Evolutionary conservation across 352 stramenopile genomes (phyloP).

Genomic region (Phytophthora hibernalis): DNA sequence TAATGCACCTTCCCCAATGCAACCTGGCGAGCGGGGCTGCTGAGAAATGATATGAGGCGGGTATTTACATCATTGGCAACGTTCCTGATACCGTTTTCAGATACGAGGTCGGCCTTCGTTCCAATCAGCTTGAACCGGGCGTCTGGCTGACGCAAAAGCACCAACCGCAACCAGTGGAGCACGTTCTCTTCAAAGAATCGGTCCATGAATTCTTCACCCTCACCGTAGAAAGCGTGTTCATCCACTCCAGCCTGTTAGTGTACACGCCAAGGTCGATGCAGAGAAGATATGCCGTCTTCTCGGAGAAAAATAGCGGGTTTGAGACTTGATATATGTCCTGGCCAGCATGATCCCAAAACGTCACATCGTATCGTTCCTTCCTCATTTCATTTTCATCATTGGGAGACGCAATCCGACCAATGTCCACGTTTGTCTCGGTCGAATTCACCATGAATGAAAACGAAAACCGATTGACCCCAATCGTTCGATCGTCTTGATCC

Average conservation of each 20-base stretch:
- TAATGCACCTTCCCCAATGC: not conserved
- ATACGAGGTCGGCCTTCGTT: constrained; percentile 16
- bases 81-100: not conserved
- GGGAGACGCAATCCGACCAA: too few species aligned
- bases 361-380: constrained; percentile 13
- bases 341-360: constrained; percentile 32
- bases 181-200: not conserved
- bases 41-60: constrained; percentile 10
- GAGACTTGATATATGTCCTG: constrained; percentile 29
- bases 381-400: not conserved
- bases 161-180: constrained; percentile 7
- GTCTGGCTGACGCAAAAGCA: constrained; percentile 15
- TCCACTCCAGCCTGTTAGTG: too few species aligned
- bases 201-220: too few species aligned
- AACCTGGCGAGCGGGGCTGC: not conserved
- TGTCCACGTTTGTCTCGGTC: not conserved
- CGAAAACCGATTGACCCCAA: too few species aligned
- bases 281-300: constrained; percentile 14
- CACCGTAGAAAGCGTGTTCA: not conserved
- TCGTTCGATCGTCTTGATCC: too few species aligned
- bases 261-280: too few species aligned
- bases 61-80: not conserved
- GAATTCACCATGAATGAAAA: too few species aligned
- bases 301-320: constrained; percentile 29
- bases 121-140: constrained; percentile 32